Percentiles rank a stretch among this genome's conserved stretches.
These are phyloP conservation scores for Aspergillus amoenus DNA, from an alignment of 2,329 filamentous ascomycete genomes.

Conservation along the genomic window DNA sequence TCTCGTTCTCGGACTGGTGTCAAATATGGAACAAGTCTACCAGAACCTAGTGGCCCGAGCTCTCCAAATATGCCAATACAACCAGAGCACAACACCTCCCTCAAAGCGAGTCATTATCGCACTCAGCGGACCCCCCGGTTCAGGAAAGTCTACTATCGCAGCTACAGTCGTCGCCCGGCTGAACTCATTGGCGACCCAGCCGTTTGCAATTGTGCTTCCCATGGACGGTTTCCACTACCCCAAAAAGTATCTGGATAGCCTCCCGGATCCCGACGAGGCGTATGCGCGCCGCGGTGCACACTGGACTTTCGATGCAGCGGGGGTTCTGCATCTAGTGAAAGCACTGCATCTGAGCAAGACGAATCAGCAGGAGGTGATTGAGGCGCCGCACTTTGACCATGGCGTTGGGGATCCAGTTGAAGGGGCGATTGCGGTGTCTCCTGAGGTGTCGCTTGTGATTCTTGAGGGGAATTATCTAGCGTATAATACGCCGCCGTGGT, in stretches of 20 bases:
- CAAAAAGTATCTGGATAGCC: not conserved
- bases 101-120: not conserved
- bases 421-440: no score
- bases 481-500: not conserved
- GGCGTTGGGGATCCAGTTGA: not conserved
- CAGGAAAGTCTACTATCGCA: slow-evolving; percentile 7
- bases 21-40: not conserved
- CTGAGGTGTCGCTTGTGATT: not conserved
- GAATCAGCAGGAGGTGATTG: not conserved
- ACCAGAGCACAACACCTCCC: not conserved
- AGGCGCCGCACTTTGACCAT: slow-evolving; percentile 6
- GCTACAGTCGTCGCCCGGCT: not conserved
- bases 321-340: not conserved
- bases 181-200: not conserved
- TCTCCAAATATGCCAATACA: not conserved
- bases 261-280: no score
- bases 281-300: no score
- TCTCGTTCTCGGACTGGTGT: no score
- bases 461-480: not conserved
- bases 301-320: not conserved
- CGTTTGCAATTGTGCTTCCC: slow-evolving; percentile 1
- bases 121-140: not conserved
- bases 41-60: not conserved
- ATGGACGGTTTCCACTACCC: slow-evolving; percentile 7
- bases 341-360: not conserved